phyloP scores from a whole-genome alignment of 176 grass and related monocot genomes.

The Ananas comosus region DNA sequence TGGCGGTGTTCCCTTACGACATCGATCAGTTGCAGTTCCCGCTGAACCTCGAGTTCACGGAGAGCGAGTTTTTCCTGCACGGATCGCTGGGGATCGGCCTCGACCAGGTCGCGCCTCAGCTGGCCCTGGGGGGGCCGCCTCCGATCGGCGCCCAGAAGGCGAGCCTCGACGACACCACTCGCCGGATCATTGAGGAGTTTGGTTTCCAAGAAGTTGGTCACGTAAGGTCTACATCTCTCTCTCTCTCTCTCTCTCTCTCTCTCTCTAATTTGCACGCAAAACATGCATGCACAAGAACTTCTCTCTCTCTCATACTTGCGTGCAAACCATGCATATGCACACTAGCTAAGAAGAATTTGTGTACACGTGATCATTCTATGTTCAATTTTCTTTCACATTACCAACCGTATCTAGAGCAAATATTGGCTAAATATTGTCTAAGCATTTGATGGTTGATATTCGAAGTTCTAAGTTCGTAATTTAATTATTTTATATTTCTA shows the following conservation, averaged over 20 bases:
- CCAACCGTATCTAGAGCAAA: too few species aligned
- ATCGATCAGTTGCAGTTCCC: conserved; percentile 57
- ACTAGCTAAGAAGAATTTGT: too few species aligned
- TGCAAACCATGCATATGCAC: too few species aligned
- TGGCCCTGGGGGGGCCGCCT: conserved; percentile 47
- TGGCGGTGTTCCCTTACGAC: conserved; percentile 49
- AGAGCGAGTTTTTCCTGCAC: conserved; percentile 62
- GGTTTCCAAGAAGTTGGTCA: conserved; percentile 67
- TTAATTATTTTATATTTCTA: not conserved
- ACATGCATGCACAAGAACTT: not conserved
- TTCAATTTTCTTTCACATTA: too few species aligned
- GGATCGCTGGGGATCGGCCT: conserved; percentile 46
- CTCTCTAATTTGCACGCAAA: not conserved
- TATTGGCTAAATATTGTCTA: too few species aligned
- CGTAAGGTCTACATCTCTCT: conserved; percentile 31
- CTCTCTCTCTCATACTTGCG: not conserved
- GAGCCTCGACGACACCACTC: conserved; percentile 39
- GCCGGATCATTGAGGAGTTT: conserved; percentile 49
- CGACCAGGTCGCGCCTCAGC: conserved; percentile 41
- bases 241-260: not conserved
- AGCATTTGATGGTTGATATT: not conserved
- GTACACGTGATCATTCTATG: too few species aligned
- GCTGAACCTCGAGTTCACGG: conserved; percentile 61
- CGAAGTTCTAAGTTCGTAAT: not conserved
- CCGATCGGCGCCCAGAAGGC: conserved; percentile 59